These are phyloP conservation scores for Cryptococcus maquisensis DNA, from an alignment of 1,284 basidiomycete species.

Conservation along the genomic window DNA sequence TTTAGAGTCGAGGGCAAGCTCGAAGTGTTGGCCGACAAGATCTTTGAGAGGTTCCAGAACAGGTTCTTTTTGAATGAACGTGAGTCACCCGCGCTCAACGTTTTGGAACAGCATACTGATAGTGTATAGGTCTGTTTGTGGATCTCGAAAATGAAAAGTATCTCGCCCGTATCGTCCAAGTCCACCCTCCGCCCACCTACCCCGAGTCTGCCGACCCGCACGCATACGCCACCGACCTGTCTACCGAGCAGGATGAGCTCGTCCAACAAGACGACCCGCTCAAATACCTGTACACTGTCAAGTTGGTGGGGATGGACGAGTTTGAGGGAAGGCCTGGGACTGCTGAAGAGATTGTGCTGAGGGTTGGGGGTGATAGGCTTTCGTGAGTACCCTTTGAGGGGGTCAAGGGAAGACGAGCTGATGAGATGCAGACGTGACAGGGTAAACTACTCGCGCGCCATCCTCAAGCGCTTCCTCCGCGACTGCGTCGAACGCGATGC, in stretches of 20 bases:
- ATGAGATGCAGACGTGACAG: constrained; percentile 74
- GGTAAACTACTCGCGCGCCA: constrained; percentile 90
- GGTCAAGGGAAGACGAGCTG: background rate
- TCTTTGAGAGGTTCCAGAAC: constrained; percentile 92
- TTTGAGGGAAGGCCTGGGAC: background rate
- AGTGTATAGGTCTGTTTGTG: constrained; percentile 65
- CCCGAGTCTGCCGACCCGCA: constrained; percentile 20
- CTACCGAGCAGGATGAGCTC: constrained; percentile 66
- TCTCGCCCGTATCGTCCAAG: constrained; percentile 45
- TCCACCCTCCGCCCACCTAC: constrained; percentile 57
- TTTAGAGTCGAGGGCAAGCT: constrained; percentile 95
- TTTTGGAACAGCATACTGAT: constrained; percentile 3
- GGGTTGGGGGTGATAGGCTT: constrained; percentile 72
- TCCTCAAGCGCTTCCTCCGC: constrained; percentile 89
- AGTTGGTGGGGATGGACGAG: constrained; percentile 52
- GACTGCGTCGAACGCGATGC: constrained; percentile 89
- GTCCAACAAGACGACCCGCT: constrained; percentile 69
- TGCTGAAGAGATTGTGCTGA: constrained; percentile 62
- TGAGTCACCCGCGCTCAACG: constrained; percentile 51
- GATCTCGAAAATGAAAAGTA: constrained; percentile 77
- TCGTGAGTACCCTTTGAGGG: constrained; percentile 55
- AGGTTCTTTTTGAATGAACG: constrained; percentile 88
- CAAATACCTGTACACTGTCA: constrained; percentile 81
- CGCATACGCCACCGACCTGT: constrained; percentile 72
- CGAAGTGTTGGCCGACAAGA: constrained; percentile 87